Conservation (phyloP, 2,329 filamentous ascomycete species). For the Trichothecium sympodiale region DNA sequence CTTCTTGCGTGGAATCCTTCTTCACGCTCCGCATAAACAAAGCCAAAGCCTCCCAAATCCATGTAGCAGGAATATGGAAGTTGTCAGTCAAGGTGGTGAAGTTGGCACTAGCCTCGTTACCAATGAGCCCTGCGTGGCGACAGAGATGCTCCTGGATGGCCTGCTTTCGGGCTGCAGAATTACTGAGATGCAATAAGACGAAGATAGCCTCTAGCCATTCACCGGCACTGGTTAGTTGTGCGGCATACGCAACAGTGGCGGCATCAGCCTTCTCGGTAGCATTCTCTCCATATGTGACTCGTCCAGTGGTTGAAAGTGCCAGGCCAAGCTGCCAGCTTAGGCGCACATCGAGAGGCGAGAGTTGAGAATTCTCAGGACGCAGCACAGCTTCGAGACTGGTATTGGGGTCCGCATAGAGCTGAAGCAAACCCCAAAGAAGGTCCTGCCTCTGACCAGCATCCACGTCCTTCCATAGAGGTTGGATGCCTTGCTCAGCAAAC, state of each 20-base stretch:
- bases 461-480: conserved; percentile 49
- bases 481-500: conserved; percentile 51
- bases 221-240: conserved; percentile 50
- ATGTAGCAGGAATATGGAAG: conserved; percentile 60
- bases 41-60: conserved; percentile 84
- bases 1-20: conserved; percentile 59
- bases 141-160: conserved; percentile 64
- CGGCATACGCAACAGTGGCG: conserved; percentile 53
- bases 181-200: conserved; percentile 65
- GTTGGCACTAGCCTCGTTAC: conserved; percentile 41
- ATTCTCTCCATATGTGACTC: conserved; percentile 40
- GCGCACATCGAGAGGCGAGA: conserved; percentile 63
- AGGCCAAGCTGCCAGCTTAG: conserved; percentile 79
- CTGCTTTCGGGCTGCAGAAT: conserved; percentile 48
- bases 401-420: conserved; percentile 57
- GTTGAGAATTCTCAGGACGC: conserved; percentile 64
- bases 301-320: conserved; percentile 42
- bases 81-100: conserved; percentile 51
- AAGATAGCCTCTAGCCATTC: conserved; percentile 64
- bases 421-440: conserved; percentile 77
- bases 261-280: conserved; percentile 53
- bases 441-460: conserved; percentile 55
- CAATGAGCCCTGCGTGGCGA: conserved; percentile 58
- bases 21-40: conserved; percentile 66
- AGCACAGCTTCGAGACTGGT: conserved; percentile 58